Evolutionary conservation across 768 basidiomycete species (phyloP), one percentile per base, ranked within the genome.

Genomic region (Tremella mesenterica): DNA sequence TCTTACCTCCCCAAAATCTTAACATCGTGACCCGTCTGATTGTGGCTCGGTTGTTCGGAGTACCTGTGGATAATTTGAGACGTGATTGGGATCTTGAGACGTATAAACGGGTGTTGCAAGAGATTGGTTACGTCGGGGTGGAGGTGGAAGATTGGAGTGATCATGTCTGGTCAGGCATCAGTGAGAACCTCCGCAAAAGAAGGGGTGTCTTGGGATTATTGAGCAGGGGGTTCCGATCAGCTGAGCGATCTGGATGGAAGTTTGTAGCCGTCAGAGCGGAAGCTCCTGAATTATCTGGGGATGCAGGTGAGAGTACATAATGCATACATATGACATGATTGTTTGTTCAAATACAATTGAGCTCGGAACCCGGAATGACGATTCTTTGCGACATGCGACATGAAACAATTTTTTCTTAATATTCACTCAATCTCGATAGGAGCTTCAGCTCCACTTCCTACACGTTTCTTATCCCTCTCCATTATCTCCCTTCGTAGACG

Each of bases 371-470:
- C n/a, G 10, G 33, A 36, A 10, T 36, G 33, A 10, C 10, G n/a
- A n/a, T n/a, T n/a, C n/a, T n/a, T n/a, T n/a, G n/a, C n/a, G n/a
- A n/a, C n/a, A n/a, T n/a, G n/a, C n/a, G n/a, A n/a, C 41, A 43
- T 43, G 18, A n/a, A n/a, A 43, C 18, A 36, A 36, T 18, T 36
- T 36, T 12, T 28, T 31, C 9, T 10, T 27, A 12, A 27, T 6
- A 28, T 10, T n/a, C 52, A 67, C 26, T 68, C 67, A 27, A 68
- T 55, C 54, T 65, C 67, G 50, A 68, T 68, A 7, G 64, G 57
- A 14, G 48, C 52, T 21, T 60, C 60, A 26, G 25, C 52, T 6
- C 57, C 64, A 10, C 31, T 53, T 27, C 45, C 52, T 25, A 5
- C 18, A n/a, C 57, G 31, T 45, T 46, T 59, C 30, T 55, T 60